A percentile compares a stretch with the other conserved stretches of the same genome.
These are phyloP conservation scores for Zizania latifolia DNA, from an alignment of 176 grass and related monocot genomes.

Conservation along the genomic window DNA sequence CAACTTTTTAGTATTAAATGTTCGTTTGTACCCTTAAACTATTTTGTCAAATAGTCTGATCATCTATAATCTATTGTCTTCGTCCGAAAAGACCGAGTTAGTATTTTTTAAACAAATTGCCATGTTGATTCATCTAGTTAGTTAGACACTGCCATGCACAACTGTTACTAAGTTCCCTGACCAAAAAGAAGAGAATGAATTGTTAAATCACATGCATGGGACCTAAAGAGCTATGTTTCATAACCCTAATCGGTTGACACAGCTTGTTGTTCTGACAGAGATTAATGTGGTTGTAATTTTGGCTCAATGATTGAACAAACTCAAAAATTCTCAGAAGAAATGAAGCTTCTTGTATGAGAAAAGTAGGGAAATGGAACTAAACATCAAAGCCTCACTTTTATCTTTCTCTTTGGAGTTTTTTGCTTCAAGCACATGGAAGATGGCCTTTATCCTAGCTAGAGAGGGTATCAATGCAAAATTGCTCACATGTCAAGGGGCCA, in stretches of 20 bases:
- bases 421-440: slow-evolving; percentile 28
- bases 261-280: not conserved
- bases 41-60: too few species aligned
- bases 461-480: slow-evolving; percentile 14
- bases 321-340: not conserved
- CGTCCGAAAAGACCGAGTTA: too few species aligned
- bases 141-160: not conserved
- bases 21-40: too few species aligned
- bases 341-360: not conserved
- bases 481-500: slow-evolving; percentile 22
- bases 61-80: too few species aligned
- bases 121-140: too few species aligned
- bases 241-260: not conserved
- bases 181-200: not conserved
- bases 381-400: not conserved
- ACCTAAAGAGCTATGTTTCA: not conserved
- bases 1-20: too few species aligned
- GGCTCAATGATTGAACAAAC: not conserved
- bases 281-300: not conserved
- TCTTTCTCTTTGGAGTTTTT: not conserved
- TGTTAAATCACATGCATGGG: not conserved
- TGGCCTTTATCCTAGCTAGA: slow-evolving; percentile 25
- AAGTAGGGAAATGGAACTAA: not conserved
- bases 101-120: too few species aligned
- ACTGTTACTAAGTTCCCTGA: not conserved